Percentiles rank a stretch among this genome's conserved stretches.
Evolutionary conservation across 148 eudicot species (phyloP).

Genomic region (Fagopyrum esculentum): DNA sequence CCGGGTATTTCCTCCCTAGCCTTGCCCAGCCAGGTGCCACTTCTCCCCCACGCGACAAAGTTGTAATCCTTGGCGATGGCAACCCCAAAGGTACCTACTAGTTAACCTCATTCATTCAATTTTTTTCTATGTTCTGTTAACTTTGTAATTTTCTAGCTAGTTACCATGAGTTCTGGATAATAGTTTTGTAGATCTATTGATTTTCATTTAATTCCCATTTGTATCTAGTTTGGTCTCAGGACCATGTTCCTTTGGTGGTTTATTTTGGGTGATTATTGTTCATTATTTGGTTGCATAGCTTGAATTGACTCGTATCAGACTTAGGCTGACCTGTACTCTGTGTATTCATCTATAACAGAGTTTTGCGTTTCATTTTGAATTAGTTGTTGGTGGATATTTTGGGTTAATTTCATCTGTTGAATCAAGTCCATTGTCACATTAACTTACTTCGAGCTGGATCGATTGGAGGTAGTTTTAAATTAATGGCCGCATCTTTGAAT

Average conservation of each 20-base stretch:
- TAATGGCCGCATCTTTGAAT: background rate
- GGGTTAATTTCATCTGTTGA: background rate
- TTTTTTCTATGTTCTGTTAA: background rate
- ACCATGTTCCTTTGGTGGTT: background rate
- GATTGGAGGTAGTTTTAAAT: background rate
- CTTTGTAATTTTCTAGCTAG: background rate
- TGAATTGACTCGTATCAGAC: background rate
- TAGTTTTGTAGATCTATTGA: background rate
- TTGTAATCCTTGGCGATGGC: conserved; percentile 57
- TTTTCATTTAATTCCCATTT: background rate
- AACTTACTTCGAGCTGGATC: background rate
- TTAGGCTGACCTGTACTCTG: too few relatives aligned
- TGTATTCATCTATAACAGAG: too few relatives aligned
- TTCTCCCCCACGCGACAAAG: conserved; percentile 60
- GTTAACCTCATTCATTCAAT: background rate
- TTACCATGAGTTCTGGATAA: background rate
- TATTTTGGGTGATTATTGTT: background rate
- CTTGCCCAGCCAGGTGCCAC: conserved; percentile 46
- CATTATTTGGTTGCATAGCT: background rate
- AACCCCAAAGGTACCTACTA: conserved; percentile 39
- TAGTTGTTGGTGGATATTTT: background rate
- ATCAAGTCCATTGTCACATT: background rate
- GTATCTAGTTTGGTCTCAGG: background rate
- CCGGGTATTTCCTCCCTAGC: conserved; percentile 35
- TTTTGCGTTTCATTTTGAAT: too few relatives aligned